A percentile compares a stretch with the other conserved stretches of the same genome.
Evolutionary conservation across 2,329 filamentous ascomycete species (phyloP).

Genomic region (Tricladium varicosporioides): DNA sequence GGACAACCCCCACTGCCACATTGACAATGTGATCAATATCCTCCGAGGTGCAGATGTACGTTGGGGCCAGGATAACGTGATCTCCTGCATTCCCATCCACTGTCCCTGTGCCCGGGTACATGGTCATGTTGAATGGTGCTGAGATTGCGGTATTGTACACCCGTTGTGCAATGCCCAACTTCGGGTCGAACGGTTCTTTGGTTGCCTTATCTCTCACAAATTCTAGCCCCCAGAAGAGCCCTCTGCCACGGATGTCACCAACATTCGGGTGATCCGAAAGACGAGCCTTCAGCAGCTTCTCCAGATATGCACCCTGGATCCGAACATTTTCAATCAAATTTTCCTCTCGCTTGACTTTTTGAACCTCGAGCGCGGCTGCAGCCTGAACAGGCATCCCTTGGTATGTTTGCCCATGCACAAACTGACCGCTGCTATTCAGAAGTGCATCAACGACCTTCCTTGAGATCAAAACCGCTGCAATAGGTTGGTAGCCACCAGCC

Average conservation of each 20-base stretch:
- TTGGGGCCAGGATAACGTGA: conserved; percentile 59
- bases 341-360: conserved; percentile 55
- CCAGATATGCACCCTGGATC: conserved; percentile 50
- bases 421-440: conserved; percentile 27
- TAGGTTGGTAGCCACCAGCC: conserved; percentile 59
- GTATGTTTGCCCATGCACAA: conserved; percentile 47
- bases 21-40: conserved; percentile 55
- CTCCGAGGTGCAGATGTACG: conserved; percentile 53
- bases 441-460: conserved; percentile 47
- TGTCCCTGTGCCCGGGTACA: conserved; percentile 60
- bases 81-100: conserved; percentile 56
- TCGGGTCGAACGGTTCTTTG: conserved; percentile 47
- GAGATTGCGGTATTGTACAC: conserved; percentile 46
- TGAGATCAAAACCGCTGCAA: conserved; percentile 59
- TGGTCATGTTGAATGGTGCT: conserved; percentile 47
- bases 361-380: conserved; percentile 61
- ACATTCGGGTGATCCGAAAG: conserved; percentile 49
- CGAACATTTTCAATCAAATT: conserved; percentile 57
- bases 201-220: conserved; percentile 50
- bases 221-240: conserved; percentile 57
- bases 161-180: conserved; percentile 42
- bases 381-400: conserved; percentile 60
- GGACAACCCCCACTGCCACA: conserved; percentile 27
- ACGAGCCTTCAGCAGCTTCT: conserved; percentile 40
- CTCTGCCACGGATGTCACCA: conserved; percentile 59